phyloP scores from a whole-genome alignment of 2,329 filamentous ascomycete species.

The Monosporascus sp. region DNA sequence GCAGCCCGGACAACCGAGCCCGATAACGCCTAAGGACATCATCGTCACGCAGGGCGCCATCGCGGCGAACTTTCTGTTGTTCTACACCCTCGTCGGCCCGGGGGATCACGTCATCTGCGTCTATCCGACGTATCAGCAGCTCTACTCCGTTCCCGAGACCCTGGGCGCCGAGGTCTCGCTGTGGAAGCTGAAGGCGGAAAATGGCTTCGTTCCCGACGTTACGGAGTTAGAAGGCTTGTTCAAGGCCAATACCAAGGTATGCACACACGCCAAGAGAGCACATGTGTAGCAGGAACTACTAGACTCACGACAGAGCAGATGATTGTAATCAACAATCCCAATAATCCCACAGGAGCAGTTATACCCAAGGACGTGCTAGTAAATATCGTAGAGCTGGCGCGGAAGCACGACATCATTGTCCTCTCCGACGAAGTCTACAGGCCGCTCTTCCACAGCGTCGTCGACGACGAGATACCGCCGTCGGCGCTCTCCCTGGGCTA shows the following conservation, averaged over 20 bases:
- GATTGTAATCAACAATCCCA: conserved; percentile 62
- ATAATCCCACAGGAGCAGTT: conserved; percentile 74
- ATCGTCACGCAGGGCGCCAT: conserved; percentile 78
- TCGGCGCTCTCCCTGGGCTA: conserved; percentile 70
- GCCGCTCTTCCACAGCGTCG: conserved; percentile 68
- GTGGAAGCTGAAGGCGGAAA: conserved; percentile 63
- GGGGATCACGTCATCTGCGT: conserved; percentile 83
- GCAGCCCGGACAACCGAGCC: conserved; percentile 40
- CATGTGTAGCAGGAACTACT: background rate
- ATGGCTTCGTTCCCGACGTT: conserved; percentile 63
- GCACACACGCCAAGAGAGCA: conserved; percentile 19
- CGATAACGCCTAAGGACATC: conserved; percentile 49
- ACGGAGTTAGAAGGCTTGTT: conserved; percentile 61
- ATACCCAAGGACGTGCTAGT: conserved; percentile 57
- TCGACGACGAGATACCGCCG: conserved; percentile 47
- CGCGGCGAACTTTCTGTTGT: conserved; percentile 73
- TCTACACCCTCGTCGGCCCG: conserved; percentile 65
- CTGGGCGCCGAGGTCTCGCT: conserved; percentile 72
- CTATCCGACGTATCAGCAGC: conserved; percentile 81
- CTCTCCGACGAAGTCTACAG: conserved; percentile 79
- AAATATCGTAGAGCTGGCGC: conserved; percentile 58
- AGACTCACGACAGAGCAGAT: conserved; percentile 27
- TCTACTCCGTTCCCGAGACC: conserved; percentile 69
- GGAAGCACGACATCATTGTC: conserved; percentile 57
- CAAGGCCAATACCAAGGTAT: conserved; percentile 64